Percentiles rank a stretch among this genome's conserved stretches.
phyloP scores from a whole-genome alignment of 2,329 filamentous ascomycete species.

The Penicillium sp. region DNA sequence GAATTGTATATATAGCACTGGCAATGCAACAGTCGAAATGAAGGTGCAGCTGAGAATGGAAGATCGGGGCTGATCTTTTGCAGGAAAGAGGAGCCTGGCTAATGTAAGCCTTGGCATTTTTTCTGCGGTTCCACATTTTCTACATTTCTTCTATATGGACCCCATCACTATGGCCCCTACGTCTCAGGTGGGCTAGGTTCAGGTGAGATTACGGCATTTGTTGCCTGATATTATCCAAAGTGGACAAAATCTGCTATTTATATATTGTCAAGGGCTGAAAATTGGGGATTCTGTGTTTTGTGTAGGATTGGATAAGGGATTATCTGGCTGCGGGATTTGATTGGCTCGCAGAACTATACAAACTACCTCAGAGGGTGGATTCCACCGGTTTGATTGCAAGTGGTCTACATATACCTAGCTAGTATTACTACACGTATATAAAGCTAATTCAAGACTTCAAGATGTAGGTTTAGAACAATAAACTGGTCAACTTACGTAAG shows the following conservation, averaged over 20 bases:
- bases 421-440: too few relatives aligned
- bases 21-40: conserved; percentile 1
- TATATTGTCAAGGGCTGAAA: neutral
- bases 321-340: neutral
- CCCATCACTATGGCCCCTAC: neutral
- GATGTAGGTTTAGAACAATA: too few relatives aligned
- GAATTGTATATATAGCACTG: neutral
- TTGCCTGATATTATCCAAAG: neutral
- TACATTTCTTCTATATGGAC: neutral
- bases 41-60: conserved; percentile 9
- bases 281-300: neutral
- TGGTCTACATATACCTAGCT: too few relatives aligned
- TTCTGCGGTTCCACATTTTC: conserved; percentile 15
- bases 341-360: neutral
- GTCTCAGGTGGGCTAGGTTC: neutral
- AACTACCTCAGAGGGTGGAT: neutral
- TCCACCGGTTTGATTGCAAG: neutral
- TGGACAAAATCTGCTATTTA: neutral
- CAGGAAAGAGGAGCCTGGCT: conserved; percentile 15
- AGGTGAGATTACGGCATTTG: neutral
- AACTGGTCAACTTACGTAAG: too few relatives aligned
- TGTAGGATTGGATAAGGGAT: neutral
- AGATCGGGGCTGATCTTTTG: conserved; percentile 17
- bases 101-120: conserved; percentile 29
- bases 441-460: too few relatives aligned